Percentiles rank a stretch among this genome's conserved stretches.
Conservation (phyloP, 2,329 filamentous ascomycete species). For the Fusarium sp. region DNA sequence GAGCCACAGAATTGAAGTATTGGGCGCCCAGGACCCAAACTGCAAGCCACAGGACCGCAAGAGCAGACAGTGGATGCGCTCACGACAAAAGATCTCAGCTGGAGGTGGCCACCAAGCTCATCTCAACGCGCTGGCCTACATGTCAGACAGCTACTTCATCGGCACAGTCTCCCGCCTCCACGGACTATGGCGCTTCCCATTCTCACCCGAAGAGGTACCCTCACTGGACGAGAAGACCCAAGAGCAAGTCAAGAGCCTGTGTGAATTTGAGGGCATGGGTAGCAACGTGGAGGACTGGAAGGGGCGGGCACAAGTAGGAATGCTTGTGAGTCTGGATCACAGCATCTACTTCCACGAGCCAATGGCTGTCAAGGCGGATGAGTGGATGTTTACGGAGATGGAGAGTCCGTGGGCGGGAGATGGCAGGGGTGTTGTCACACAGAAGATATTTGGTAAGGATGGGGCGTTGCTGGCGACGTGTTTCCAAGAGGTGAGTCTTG, state of each 20-base stretch:
- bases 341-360: constrained; percentile 76
- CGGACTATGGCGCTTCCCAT: constrained; percentile 79
- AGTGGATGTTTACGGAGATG: constrained; percentile 87
- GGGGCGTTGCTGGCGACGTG: constrained; percentile 82
- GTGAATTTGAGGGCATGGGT: constrained; percentile 57
- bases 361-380: constrained; percentile 67
- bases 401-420: constrained; percentile 84
- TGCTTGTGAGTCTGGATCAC: constrained; percentile 87
- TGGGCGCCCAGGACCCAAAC: constrained; percentile 54
- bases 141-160: constrained; percentile 94
- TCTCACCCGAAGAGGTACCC: constrained; percentile 65
- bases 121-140: constrained; percentile 88
- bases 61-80: constrained; percentile 79
- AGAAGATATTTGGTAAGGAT: constrained; percentile 78
- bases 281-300: constrained; percentile 59
- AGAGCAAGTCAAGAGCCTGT: constrained; percentile 52
- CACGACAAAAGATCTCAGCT: constrained; percentile 78
- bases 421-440: constrained; percentile 79
- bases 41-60: constrained; percentile 72
- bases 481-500: constrained; percentile 75
- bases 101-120: constrained; percentile 83
- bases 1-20: constrained; percentile 57
- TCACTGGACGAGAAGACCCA: constrained; percentile 57
- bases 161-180: constrained; percentile 87
- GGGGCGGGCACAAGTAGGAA: constrained; percentile 73